These are phyloP conservation scores for Rhynchospora breviuscula DNA, from an alignment of 176 grass and related monocot genomes.

Conservation along the genomic window DNA sequence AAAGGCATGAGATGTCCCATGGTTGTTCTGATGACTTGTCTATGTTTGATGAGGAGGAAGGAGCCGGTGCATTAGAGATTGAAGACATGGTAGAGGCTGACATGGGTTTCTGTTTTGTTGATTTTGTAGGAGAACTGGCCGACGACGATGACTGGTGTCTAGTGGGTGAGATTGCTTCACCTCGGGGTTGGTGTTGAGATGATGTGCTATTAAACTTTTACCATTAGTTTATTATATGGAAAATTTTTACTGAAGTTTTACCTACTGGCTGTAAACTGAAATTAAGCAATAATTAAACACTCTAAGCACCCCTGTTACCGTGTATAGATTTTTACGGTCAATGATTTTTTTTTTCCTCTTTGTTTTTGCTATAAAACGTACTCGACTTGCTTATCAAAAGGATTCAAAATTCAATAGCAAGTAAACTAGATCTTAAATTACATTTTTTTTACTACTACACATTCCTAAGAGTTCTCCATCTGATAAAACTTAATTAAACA, in stretches of 20 bases:
- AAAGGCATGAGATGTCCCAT: neutral
- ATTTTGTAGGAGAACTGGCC: neutral
- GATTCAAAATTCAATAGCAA: neutral
- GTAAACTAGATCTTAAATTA: neutral
- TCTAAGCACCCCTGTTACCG: neutral
- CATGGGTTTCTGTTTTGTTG: slow-evolving; percentile 18
- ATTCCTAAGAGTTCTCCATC: neutral
- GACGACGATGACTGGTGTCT: slow-evolving; percentile 8
- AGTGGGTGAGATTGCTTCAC: neutral
- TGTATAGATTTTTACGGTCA: neutral
- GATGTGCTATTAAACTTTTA: neutral
- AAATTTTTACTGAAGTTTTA: neutral
- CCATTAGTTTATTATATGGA: neutral
- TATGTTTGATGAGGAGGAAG: slow-evolving; percentile 7
- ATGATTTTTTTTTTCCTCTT: too few relatives aligned
- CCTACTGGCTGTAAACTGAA: neutral
- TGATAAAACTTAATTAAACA: neutral
- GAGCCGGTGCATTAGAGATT: neutral
- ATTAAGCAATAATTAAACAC: neutral
- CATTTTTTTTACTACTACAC: neutral
- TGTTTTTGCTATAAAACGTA: neutral
- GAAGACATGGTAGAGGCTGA: neutral
- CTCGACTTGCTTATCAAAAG: neutral
- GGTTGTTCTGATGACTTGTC: neutral
- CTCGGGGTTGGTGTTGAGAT: neutral